phyloP scores from a whole-genome alignment of 1,284 basidiomycete genomes.

The Apiotrichum porosum region DNA sequence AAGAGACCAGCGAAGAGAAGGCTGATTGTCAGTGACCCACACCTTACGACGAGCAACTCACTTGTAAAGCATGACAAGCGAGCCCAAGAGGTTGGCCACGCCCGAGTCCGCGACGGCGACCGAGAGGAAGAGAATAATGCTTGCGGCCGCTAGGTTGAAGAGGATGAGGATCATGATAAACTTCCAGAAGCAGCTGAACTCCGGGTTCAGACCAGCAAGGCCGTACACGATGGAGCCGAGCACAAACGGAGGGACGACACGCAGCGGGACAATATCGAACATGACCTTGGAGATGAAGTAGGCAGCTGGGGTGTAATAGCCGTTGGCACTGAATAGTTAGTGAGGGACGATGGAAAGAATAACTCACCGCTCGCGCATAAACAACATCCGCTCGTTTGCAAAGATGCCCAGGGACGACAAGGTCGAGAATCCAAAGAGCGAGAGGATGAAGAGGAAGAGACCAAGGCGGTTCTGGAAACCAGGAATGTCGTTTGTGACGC shows the following conservation, averaged over 20 bases:
- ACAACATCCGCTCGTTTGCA: conserved; percentile 87
- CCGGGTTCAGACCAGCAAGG: conserved; percentile 87
- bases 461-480: conserved; percentile 81
- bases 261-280: conserved; percentile 90
- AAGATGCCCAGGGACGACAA: conserved; percentile 87
- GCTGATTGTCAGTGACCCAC: conserved; percentile 52
- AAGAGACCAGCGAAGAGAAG: conserved; percentile 90
- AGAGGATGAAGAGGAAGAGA: conserved; percentile 92
- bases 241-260: conserved; percentile 87
- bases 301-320: conserved; percentile 91
- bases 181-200: conserved; percentile 89
- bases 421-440: conserved; percentile 93
- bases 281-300: conserved; percentile 95
- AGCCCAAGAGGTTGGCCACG: conserved; percentile 88
- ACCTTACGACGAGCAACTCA: conserved; percentile 50
- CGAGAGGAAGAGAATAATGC: conserved; percentile 82
- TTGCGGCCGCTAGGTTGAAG: conserved; percentile 91
- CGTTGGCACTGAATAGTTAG: conserved; percentile 69
- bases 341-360: background rate
- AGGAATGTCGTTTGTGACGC: conserved; percentile 73
- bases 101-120: conserved; percentile 79
- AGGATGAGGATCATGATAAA: conserved; percentile 90
- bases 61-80: conserved; percentile 96
- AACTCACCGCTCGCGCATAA: conserved; percentile 85
- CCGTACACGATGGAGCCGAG: conserved; percentile 92